Base-by-base conservation (phyloP, 495 filamentous ascomycete genomes). In the Aspergillus kassunensis region DNA sequence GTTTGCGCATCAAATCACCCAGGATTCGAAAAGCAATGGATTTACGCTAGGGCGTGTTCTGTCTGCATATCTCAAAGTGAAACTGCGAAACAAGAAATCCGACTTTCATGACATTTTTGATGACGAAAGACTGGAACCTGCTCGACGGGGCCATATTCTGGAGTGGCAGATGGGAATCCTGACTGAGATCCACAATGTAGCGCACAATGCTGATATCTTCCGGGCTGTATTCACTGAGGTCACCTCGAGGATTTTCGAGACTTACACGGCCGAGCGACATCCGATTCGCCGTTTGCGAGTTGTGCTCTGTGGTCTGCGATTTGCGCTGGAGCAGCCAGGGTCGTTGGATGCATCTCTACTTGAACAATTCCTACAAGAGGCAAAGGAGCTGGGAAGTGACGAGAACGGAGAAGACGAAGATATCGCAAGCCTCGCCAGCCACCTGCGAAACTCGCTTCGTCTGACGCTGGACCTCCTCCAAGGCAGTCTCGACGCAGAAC, bases 381-480 rank as follows among this genome's bases (percentile, higher is more conserved):
- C 62, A 10, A 44, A 71, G 0, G 57, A 54, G 33, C 31, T 73
- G 11, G 55, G 67, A 4, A 50, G 57, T 11, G 59, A 61, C 10
- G 59, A 67, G 8, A 49, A 80, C 31, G 73, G 70, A 10, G 60
- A 77, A 15, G 89, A 95, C 59, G 45, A 61, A 19, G 76, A 75
- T 11, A 59, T 91, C 11, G 56, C 61, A 5, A 47, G 59, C 5
- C 88, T 80, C 49, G 46, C 76, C 6, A 68, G 69, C 10, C 81
- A 92, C 56, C 64, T 92, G 19, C 70, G 67, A 51, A 82, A 81
- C 18, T 73, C 81, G 4, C 70, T 81, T 33, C 58, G 65, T 2
- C 73, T 84, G 4, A 65, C 79, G 16, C 60, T 80, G 18, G 75
- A 76, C 1, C 71, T 92, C n/a, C 72, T 74, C 9, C 68, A 77